These are phyloP conservation scores for Thuidium tamariscinum DNA, from an alignment of 225 moss, liverwort and hornwort genomes.

Conservation along the genomic window DNA sequence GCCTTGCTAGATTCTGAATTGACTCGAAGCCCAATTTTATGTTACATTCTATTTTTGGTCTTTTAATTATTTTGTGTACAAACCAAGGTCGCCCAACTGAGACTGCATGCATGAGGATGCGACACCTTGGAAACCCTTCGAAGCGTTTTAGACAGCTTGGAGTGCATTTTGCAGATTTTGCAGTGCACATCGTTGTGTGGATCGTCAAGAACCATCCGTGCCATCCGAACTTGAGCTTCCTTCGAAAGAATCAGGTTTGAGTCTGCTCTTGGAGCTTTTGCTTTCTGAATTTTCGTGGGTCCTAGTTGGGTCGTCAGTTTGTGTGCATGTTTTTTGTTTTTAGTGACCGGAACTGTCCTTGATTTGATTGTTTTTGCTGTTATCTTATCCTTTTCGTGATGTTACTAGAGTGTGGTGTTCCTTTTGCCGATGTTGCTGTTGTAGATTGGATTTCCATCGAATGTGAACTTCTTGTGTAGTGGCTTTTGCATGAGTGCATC, in stretches of 20 bases:
- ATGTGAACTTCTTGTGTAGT: neutral
- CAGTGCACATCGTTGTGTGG: conserved; percentile 13
- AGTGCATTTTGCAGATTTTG: conserved; percentile 33
- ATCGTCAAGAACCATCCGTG: conserved; percentile 22
- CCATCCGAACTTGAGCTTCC: conserved; percentile 4
- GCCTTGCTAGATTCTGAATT: neutral
- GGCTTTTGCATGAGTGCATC: neutral
- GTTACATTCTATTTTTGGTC: neutral
- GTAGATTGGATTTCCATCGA: neutral
- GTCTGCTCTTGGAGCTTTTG: neutral
- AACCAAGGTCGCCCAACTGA: neutral
- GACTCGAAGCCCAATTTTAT: neutral
- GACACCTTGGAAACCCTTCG: neutral
- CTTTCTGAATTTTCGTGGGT: neutral
- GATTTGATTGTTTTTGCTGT: neutral
- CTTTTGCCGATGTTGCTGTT: neutral
- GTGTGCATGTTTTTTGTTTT: neutral
- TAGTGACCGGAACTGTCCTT: neutral
- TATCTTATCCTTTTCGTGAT: neutral
- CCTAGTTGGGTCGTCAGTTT: neutral
- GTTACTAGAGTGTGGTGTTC: neutral
- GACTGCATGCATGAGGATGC: neutral
- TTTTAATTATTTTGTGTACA: neutral
- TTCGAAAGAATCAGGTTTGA: conserved; percentile 29
- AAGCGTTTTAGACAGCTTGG: neutral